Conservation (phyloP, 352 stramenopile species). For the Globisporangium iwayamae region DNA sequence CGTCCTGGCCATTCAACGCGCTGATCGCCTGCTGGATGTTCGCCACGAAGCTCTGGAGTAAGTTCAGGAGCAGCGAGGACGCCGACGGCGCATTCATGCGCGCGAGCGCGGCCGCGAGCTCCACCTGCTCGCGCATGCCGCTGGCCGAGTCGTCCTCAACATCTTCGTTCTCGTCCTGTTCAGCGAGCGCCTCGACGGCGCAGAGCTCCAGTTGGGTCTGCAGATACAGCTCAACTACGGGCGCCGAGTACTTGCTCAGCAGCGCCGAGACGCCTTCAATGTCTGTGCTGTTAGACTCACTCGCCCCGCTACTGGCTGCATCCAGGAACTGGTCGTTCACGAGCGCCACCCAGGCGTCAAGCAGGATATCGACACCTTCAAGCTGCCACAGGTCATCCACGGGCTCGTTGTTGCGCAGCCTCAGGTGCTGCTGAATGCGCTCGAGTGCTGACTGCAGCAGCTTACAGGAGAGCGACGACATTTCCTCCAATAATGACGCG, state of each 20-base stretch:
- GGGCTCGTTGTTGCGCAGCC: conserved; percentile 32
- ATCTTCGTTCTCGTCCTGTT: conserved; percentile 81
- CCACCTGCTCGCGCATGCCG: conserved; percentile 60
- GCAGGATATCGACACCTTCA: conserved; percentile 71
- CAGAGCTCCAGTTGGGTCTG: conserved; percentile 73
- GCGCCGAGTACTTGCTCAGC: conserved; percentile 53
- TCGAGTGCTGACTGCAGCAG: conserved; percentile 62
- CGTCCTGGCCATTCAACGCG: conserved; percentile 39
- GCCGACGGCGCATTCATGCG: conserved; percentile 59
- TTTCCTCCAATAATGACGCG: conserved; percentile 59
- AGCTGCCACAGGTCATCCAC: conserved; percentile 83
- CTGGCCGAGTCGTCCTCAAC: conserved; percentile 77
- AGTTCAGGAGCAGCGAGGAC: conserved; percentile 44
- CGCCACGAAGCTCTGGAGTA: conserved; percentile 58
- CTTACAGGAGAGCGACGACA: conserved; percentile 66
- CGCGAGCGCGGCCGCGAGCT: conserved; percentile 63
- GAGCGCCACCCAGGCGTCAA: conserved; percentile 80
- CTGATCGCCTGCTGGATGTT: conserved; percentile 41
- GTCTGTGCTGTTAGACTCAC: conserved; percentile 20
- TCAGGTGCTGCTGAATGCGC: conserved; percentile 57
- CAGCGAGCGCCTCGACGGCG: conserved; percentile 53
- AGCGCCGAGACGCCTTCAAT: conserved; percentile 31
- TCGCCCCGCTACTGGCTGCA: conserved; percentile 7
- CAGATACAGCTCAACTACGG: conserved; percentile 73
- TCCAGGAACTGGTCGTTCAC: conserved; percentile 57